Evolutionary conservation across 441 rosid genomes (phyloP).

Genomic region (Flueggea neowawraea): DNA sequence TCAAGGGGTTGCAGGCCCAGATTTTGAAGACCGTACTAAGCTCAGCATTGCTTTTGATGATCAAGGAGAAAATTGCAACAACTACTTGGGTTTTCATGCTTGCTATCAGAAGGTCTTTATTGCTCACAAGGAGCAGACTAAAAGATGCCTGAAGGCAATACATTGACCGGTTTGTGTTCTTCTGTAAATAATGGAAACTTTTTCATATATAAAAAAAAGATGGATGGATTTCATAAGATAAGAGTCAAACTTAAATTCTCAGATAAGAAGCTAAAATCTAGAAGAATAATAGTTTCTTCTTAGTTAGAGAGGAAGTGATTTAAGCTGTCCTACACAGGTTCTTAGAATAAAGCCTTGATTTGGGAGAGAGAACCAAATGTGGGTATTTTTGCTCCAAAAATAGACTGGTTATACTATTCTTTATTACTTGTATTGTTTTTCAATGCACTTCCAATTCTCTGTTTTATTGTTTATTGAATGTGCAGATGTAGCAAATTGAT

Average conservation of each 20-base stretch:
- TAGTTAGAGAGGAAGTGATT: conserved; percentile 3
- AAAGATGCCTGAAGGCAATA: conserved; percentile 39
- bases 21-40: conserved; percentile 87
- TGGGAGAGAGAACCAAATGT: conserved; percentile 13
- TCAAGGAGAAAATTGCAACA: conserved; percentile 87
- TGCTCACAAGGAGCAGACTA: conserved; percentile 45
- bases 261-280: conserved; percentile 6
- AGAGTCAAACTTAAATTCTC: no score
- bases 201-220: no score
- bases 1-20: conserved; percentile 84
- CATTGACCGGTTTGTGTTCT: not conserved
- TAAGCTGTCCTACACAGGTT: conserved; percentile 2
- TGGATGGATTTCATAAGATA: no score
- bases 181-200: conserved; percentile 13
- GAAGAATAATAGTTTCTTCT: conserved; percentile 7
- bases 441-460: not conserved
- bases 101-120: conserved; percentile 51
- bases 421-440: not conserved
- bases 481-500: no score
- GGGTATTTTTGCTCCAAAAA: conserved; percentile 3
- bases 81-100: conserved; percentile 81
- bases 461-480: not conserved
- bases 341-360: not conserved
- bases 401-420: conserved; percentile 4
- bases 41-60: conserved; percentile 94